Evolutionary conservation across 352 stramenopile genomes (phyloP), one percentile per base, ranked within the genome.

Genomic region (Phytopythium cucurbitacearum): DNA sequence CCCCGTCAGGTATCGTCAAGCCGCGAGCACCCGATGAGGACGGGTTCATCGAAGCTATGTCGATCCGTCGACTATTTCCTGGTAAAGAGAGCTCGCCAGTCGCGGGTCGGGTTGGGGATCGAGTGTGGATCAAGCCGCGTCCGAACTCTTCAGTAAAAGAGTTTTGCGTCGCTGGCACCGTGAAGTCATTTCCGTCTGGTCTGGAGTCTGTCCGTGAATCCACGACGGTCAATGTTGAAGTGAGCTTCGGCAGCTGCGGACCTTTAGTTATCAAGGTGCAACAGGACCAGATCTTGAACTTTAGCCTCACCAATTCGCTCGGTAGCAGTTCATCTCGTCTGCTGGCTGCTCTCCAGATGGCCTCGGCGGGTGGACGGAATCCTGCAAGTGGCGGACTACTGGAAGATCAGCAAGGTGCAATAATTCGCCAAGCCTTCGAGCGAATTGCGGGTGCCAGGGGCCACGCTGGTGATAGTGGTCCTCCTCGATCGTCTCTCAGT

Each of bases 41-140:
- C 13, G 58, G 64, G 40, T 53, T 51, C 35, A 89, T 89, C 47
- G 73, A 87, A 62, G 77, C 77, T 7, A 89, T 87, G 80, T 89
- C 77, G 35, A 71, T 89, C 43, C 78, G 73, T n/a, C 64, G 71
- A 12, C 61, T 89, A 35, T 88, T 89, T 33, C 72, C 81, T 40
- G 65, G 74, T 21, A 76, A 73, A 0, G 72, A 88, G 21, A 91
- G 69, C 38, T 91, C 78, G 15, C 46, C 74, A 13, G 36, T 75
- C 13, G 64, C 56, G 34, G 76, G 81, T 34, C 74, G 59, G 16
- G 67, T 89, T 53, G 81, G 81, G 0, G 79, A 91, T 48, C 72
- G 56, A 5, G 79, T 91, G 15, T 91, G 81, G 81, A 62, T 91
- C 32, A 53, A 67, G 16, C 73, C 81, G 21, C 58, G 40, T n/a